Percentiles rank a stretch among this genome's conserved stretches.
Evolutionary conservation across 345 rosid species (phyloP).

Genomic region (Punica granatum): DNA sequence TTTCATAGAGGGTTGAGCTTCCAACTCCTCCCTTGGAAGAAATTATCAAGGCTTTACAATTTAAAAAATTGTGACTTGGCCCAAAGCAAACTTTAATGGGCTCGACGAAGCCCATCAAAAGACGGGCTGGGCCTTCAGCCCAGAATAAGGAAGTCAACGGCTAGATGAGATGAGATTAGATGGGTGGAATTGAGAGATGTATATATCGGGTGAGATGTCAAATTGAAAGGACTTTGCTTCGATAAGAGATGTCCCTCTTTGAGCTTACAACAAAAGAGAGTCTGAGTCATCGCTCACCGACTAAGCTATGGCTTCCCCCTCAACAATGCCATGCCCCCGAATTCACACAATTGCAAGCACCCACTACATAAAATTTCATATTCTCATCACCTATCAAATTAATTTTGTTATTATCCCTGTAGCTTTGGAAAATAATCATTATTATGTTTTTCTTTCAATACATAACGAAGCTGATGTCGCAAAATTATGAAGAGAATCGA

Average conservation of each 20-base stretch:
- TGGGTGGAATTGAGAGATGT: background rate
- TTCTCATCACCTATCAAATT: too few relatives aligned
- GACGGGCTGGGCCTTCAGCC: background rate
- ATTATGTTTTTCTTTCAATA: too few relatives aligned
- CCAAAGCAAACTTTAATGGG: background rate
- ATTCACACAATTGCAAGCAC: background rate
- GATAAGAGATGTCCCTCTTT: constrained; percentile 10
- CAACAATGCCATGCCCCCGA: background rate
- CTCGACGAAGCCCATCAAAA: background rate
- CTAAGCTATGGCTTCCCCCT: background rate
- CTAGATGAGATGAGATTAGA: background rate
- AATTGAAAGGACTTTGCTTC: constrained; percentile 12
- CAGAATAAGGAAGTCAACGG: background rate
- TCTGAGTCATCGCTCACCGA: constrained; percentile 2
- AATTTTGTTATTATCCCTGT: too few relatives aligned
- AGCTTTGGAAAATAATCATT: too few relatives aligned
- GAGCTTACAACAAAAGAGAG: constrained; percentile 1
- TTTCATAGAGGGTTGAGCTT: too few relatives aligned
- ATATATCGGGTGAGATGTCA: constrained; percentile 6
- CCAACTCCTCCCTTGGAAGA: too few relatives aligned
- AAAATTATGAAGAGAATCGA: too few relatives aligned
- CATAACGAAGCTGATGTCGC: too few relatives aligned
- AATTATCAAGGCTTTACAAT: too few relatives aligned
- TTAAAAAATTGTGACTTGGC: background rate
- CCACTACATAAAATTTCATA: background rate